Evolutionary conservation across 2,329 filamentous ascomycete species (phyloP).

Genomic region (Fusarium brevicatenulatum): DNA sequence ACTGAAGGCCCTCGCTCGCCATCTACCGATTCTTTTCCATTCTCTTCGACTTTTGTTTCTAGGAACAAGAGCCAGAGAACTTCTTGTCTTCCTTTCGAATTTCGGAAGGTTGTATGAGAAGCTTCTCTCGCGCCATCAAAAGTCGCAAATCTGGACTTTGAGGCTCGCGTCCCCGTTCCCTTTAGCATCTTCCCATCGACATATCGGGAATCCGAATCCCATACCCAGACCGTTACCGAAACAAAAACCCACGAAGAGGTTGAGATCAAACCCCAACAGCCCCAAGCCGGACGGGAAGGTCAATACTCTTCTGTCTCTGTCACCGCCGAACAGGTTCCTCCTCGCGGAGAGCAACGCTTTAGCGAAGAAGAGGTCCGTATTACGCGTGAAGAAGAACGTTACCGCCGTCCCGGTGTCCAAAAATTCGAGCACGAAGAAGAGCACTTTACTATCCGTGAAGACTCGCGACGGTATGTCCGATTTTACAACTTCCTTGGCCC

Average conservation of each 20-base stretch:
- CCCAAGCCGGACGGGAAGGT: conserved; percentile 98
- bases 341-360: conserved; percentile 69
- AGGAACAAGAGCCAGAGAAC: conserved; percentile 71
- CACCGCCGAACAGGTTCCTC: conserved; percentile 68
- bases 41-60: conserved; percentile 63
- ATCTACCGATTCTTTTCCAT: conserved; percentile 48
- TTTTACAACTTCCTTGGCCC: conserved; percentile 19
- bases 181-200: conserved; percentile 99
- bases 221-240: conserved; percentile 66
- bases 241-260: conserved; percentile 84
- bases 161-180: conserved; percentile 98
- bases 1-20: conserved; percentile 48
- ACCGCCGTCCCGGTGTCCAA: conserved; percentile 75
- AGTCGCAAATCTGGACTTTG: conserved; percentile 99
- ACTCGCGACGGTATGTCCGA: conserved; percentile 61
- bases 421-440: conserved; percentile 43
- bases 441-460: conserved; percentile 55
- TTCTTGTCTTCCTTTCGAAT: conserved; percentile 76
- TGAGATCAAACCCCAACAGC: conserved; percentile 78
- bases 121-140: conserved; percentile 73
- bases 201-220: conserved; percentile 73
- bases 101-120: conserved; percentile 71
- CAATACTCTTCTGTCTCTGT: conserved; percentile 79
- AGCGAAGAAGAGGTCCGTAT: conserved; percentile 87
- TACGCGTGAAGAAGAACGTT: conserved; percentile 80